Base-by-base conservation (phyloP, 805 yeast species). In the Scheffersomyces lignosus region DNA sequence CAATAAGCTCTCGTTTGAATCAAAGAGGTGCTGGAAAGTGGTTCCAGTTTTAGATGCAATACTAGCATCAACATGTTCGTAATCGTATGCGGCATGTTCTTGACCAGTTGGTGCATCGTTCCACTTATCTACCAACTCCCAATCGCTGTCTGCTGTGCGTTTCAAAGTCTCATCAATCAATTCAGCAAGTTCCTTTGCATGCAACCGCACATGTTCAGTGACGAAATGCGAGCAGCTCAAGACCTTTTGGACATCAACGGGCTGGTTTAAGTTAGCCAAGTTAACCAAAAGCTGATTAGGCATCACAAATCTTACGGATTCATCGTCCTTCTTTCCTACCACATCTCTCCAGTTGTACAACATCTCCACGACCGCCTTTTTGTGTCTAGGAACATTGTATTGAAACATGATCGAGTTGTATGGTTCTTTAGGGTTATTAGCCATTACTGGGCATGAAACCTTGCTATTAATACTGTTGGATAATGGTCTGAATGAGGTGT, bases 341-440 rank as follows among this genome's bases (percentile, higher is more conserved):
- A 42, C 34, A 56, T 93, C 98, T 58, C 99, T 77, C 97, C 97
- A 93, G 29, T 77, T 70, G 49, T 76, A 87, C 14, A 93, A 64
- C 0, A 64, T 77, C 43, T 72, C 78, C 13, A 87, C 71, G 5
- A 88, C 56, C 0, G 73, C 74, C 34, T 75, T 73, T 41, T 73
- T 78, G 18, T 75, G 64, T 1, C 56, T 43, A 1, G 83, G 78
- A 3, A 91, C 66, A 40, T 81, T 82, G 58, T 81, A 85, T 48
- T 83, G 87, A 30, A 64, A 60, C 52, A 85, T 70, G 31, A 89
- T 45, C 15, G 73, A 62, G 31, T 64, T 60, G 87, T 88, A 88
- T 5, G 95, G 91, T 33, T 81, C 84, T 24, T 57, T 60, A 26
- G 71, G 76, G 34, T 75, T 79, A 18, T 47, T 40, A 20, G 63